Evolutionary conservation across 192 early-diverging fungal species (phyloP).

Genomic region (Linnemannia elongata): DNA sequence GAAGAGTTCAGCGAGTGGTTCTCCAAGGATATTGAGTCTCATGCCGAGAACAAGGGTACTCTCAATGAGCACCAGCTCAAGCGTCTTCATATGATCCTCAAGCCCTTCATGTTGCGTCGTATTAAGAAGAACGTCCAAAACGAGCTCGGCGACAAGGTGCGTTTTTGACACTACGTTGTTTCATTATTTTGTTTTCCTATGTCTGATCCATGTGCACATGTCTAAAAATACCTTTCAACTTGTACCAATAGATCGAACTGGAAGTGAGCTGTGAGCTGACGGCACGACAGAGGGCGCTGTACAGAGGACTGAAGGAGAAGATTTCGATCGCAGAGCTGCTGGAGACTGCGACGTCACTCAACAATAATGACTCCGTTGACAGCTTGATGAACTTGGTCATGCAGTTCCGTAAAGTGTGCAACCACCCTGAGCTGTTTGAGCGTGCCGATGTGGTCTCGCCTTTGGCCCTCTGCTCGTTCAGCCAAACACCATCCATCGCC

Average conservation of each 20-base stretch:
- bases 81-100: conserved; percentile 91
- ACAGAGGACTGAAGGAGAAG: conserved; percentile 82
- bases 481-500: conserved; percentile 69
- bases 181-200: not conserved
- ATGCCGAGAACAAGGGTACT: conserved; percentile 85
- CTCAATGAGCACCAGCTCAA: conserved; percentile 89
- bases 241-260: conserved; percentile 75
- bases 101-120: conserved; percentile 95
- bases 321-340: conserved; percentile 83
- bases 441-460: conserved; percentile 86
- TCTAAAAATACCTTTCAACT: not conserved
- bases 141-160: conserved; percentile 88
- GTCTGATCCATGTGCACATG: too few relatives aligned
- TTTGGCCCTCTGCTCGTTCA: conserved; percentile 71
- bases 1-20: conserved; percentile 97
- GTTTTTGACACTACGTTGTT: not conserved
- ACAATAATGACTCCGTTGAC: conserved; percentile 79
- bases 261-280: conserved; percentile 85
- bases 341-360: conserved; percentile 73
- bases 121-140: conserved; percentile 92
- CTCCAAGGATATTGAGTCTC: conserved; percentile 91
- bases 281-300: conserved; percentile 78
- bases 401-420: conserved; percentile 94
- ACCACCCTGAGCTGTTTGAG: conserved; percentile 91
- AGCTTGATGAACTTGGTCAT: conserved; percentile 95